Conservation (phyloP, 352 stramenopile species). For the Phytophthora lateralis region DNA sequence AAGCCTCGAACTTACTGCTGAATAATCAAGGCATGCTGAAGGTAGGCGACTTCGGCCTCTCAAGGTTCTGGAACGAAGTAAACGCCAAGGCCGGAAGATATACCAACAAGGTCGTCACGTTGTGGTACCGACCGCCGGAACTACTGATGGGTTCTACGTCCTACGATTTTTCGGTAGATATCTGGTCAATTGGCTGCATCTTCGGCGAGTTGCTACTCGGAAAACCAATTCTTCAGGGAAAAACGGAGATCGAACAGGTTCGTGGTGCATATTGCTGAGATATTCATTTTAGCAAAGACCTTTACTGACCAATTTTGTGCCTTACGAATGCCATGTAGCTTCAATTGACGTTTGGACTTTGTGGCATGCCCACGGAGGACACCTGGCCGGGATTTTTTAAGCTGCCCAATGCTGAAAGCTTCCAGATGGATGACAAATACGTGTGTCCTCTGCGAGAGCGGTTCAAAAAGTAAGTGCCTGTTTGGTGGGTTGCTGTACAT, state of each 20-base stretch:
- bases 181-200: constrained; percentile 94
- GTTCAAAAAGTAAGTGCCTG: constrained; percentile 76
- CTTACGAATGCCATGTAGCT: constrained; percentile 38
- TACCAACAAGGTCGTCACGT: constrained; percentile 96
- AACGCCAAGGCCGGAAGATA: constrained; percentile 84
- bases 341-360: constrained; percentile 81
- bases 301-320: not conserved
- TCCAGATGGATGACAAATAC: constrained; percentile 82
- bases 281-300: constrained; percentile 1
- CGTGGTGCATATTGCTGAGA: not conserved
- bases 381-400: constrained; percentile 85
- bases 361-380: constrained; percentile 78
- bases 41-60: constrained; percentile 83
- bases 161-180: constrained; percentile 93
- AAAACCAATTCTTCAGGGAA: constrained; percentile 82
- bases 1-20: constrained; percentile 84
- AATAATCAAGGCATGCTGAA: constrained; percentile 89
- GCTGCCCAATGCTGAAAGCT: constrained; percentile 65
- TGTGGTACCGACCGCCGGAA: constrained; percentile 95
- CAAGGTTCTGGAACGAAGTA: constrained; percentile 86
- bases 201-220: constrained; percentile 84
- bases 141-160: constrained; percentile 92
- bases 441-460: constrained; percentile 68
- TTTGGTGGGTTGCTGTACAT: not conserved
- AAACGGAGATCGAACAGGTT: constrained; percentile 86